phyloP scores from a whole-genome alignment of 129 eudicot species.

The Centella asiatica region DNA sequence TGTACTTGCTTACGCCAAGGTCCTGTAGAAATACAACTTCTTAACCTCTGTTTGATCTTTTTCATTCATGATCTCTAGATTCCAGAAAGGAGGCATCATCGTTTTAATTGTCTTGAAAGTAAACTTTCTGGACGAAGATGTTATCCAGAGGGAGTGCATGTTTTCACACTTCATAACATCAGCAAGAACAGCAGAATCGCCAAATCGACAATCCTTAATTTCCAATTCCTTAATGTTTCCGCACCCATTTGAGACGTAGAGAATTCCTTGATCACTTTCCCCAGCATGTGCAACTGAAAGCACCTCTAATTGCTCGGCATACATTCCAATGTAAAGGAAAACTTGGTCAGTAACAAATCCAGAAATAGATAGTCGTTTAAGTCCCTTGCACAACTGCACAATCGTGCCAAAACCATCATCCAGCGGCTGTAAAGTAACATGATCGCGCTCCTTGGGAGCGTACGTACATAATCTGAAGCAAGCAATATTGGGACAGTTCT shows the following conservation, averaged over 20 bases:
- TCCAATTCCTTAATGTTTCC: conserved; percentile 62
- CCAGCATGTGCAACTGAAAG: conserved; percentile 63
- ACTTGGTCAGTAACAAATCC: conserved; percentile 71
- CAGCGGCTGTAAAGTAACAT: conserved; percentile 53
- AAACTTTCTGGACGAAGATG: conserved; percentile 59
- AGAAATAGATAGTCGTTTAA: conserved; percentile 53
- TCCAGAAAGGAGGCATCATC: conserved; percentile 52
- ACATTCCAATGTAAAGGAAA: conserved; percentile 77
- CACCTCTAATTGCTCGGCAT: conserved; percentile 70
- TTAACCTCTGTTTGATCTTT: conserved; percentile 27
- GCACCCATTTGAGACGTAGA: conserved; percentile 68
- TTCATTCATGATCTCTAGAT: conserved; percentile 54
- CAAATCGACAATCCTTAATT: conserved; percentile 40
- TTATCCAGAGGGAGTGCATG: conserved; percentile 71
- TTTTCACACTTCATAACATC: conserved; percentile 53
- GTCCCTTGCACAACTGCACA: conserved; percentile 60
- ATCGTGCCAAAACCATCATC: conserved; percentile 83
- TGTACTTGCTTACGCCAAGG: conserved; percentile 44
- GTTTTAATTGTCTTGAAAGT: conserved; percentile 41
- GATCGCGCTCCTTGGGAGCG: conserved; percentile 55
- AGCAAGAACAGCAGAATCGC: conserved; percentile 39
- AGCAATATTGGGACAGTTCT: conserved; percentile 54
- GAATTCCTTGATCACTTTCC: conserved; percentile 63
- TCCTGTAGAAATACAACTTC: conserved; percentile 56
- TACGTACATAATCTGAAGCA: conserved; percentile 50